Evolutionary conservation across 2,329 filamentous ascomycete genomes (phyloP), one percentile per base, ranked within the genome.

Genomic region (Claviceps sp.): DNA sequence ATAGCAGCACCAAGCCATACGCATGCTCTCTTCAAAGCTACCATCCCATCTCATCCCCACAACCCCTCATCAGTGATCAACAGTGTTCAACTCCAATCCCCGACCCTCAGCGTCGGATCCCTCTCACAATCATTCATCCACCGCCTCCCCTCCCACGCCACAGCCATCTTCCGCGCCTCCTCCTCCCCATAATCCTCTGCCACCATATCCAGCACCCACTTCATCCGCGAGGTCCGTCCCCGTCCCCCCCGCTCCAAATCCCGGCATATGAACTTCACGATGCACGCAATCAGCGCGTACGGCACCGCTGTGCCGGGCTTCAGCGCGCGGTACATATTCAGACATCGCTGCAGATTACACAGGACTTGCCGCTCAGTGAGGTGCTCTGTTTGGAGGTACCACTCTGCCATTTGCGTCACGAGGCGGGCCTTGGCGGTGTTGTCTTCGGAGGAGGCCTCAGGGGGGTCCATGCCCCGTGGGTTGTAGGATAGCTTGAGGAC

Each of bases 241-340:
- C 52, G 52, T n/a, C 58, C 55, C 5, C 68, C 67, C 39, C 54
- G 53, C 37, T 64, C 62, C 4, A 72, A 58, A 52, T 71, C 69
- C 10, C 62, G 57, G 3, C 64, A 59, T 19, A 68, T 53, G 2
- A 65, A 52, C 5, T 56, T 50, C 6, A 62, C 52, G n/a, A 68
- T 39, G 38, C 57, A 57, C 44, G 55, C 56, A 17, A 71, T 53
- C 10, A 60, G 58, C 54, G 7, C 66, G 60, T n/a, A 63, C 50
- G 11, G 63, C 48, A 8, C 48, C 53, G 8, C 56, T 55, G 46
- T 47, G 30, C 30, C 30, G 10, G 30, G 30, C 30, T 4, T 57
- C 30, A 64, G 54, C 6, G 50, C 50, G 43, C 59, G 60, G 50
- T 65, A 58, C 48, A 57, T 55, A 16, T 55, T 51, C 8, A 64